Percentiles rank a stretch among this genome's conserved stretches.
Evolutionary conservation across 2,329 filamentous ascomycete species (phyloP).

Genomic region (Fusarium clavum): DNA sequence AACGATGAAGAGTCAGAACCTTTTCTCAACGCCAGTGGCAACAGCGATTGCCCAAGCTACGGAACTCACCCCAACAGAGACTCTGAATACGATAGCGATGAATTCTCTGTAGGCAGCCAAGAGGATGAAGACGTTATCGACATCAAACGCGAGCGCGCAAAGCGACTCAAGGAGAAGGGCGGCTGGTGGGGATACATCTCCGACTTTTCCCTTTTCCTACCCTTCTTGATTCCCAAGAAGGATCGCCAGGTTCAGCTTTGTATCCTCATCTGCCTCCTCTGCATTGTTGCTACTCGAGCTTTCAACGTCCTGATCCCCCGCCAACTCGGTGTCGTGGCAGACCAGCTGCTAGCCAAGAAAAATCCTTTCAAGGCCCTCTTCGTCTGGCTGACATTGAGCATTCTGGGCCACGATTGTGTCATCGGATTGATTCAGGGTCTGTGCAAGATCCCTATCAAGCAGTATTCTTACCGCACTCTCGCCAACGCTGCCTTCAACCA

Average conservation of each 20-base stretch:
- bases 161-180: conserved; percentile 46
- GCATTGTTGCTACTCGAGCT: conserved; percentile 41
- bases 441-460: conserved; percentile 51
- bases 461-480: conserved; percentile 64
- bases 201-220: conserved; percentile 49
- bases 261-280: conserved; percentile 42
- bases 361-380: conserved; percentile 36
- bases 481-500: conserved; percentile 73
- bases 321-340: conserved; percentile 49
- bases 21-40: conserved; percentile 8
- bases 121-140: conserved; percentile 41
- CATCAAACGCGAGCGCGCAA: conserved; percentile 45
- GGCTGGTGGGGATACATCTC: conserved; percentile 50
- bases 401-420: conserved; percentile 15
- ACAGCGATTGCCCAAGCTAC: conserved; percentile 9
- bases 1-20: conserved; percentile 26
- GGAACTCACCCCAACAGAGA: conserved; percentile 15
- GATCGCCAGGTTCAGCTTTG: conserved; percentile 49
- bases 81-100: background rate
- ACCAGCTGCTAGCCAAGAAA: conserved; percentile 43
- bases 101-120: conserved; percentile 22
- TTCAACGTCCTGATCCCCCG: conserved; percentile 49
- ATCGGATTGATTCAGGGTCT: conserved; percentile 38
- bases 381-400: conserved; percentile 35
- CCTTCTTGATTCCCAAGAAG: conserved; percentile 48